These are phyloP conservation scores for Fusarium coicis DNA, from an alignment of 2,329 filamentous ascomycete genomes.

Conservation along the genomic window DNA sequence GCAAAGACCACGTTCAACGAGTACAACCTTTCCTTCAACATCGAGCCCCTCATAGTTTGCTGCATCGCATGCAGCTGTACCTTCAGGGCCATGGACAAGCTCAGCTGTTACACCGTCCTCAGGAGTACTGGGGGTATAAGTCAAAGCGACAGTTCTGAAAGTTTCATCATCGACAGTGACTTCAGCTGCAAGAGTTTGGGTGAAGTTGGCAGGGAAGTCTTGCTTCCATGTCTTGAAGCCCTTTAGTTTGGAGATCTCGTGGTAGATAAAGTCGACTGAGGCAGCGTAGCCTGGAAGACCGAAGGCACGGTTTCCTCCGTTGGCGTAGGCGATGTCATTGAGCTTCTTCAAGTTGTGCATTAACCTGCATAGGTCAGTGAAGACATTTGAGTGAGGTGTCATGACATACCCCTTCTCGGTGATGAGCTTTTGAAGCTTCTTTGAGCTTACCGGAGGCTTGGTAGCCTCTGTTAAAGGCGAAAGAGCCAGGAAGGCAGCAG, in stretches of 20 bases:
- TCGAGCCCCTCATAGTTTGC: conserved; percentile 43
- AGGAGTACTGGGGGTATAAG: conserved; percentile 47
- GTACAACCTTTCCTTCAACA: conserved; percentile 47
- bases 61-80: conserved; percentile 39
- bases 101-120: conserved; percentile 44
- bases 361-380: conserved; percentile 18
- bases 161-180: conserved; percentile 42
- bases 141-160: conserved; percentile 43
- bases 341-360: conserved; percentile 44
- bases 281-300: conserved; percentile 49
- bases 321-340: conserved; percentile 46
- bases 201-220: conserved; percentile 46
- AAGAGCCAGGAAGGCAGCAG: conserved; percentile 41
- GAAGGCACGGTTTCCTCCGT: conserved; percentile 48
- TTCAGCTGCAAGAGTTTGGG: conserved; percentile 35
- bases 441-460: conserved; percentile 35
- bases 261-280: conserved; percentile 47
- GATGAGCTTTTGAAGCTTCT: conserved; percentile 41
- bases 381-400: rapidly evolving
- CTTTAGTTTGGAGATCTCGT: conserved; percentile 43
- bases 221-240: conserved; percentile 46
- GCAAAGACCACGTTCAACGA: conserved; percentile 47
- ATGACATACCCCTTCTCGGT: conserved; percentile 36
- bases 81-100: conserved; percentile 44
- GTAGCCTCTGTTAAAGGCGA: conserved; percentile 33